phyloP scores from a whole-genome alignment of 1,139 yeast species.

The Candida dubliniensis region DNA sequence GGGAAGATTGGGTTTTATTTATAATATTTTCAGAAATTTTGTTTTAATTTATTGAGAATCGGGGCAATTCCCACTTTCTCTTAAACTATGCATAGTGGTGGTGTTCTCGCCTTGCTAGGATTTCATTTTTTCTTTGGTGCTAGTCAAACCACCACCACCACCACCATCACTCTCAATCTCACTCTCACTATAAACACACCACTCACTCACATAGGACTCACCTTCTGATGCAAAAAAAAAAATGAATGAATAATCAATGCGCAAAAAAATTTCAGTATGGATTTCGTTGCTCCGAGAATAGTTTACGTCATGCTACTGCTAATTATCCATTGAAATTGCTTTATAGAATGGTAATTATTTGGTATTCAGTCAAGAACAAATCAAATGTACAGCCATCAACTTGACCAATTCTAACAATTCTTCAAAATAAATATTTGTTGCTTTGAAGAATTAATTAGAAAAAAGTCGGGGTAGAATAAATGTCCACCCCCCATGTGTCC shows the following conservation, averaged over 20 bases:
- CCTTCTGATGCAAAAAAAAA: not conserved
- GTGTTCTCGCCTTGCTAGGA: not conserved
- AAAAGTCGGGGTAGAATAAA: too few species aligned
- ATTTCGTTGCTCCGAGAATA: not conserved
- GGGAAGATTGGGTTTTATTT: slow-evolving; percentile 2
- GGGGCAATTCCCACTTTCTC: not conserved
- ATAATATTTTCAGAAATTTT: not conserved
- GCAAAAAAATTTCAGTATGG: not conserved
- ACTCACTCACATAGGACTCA: not conserved
- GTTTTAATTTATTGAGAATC: not conserved
- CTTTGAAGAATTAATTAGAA: too few species aligned
- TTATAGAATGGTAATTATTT: not conserved
- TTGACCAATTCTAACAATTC: too few species aligned
- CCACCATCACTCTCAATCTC: too few species aligned
- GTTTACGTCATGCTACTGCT: not conserved
- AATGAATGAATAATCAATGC: not conserved
- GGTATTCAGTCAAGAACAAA: not conserved
- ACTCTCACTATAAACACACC: not conserved
- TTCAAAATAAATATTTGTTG: too few species aligned
- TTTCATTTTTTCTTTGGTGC: not conserved
- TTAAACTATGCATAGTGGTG: too few species aligned
- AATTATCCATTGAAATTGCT: not conserved
- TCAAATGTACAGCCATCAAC: not conserved
- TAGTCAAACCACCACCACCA: not conserved
- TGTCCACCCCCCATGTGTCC: not conserved